Evolutionary conservation across 225 moss, liverwort and hornwort genomes (phyloP), one percentile per base, ranked within the genome.

Genomic region (Thuidium tamariscinum): DNA sequence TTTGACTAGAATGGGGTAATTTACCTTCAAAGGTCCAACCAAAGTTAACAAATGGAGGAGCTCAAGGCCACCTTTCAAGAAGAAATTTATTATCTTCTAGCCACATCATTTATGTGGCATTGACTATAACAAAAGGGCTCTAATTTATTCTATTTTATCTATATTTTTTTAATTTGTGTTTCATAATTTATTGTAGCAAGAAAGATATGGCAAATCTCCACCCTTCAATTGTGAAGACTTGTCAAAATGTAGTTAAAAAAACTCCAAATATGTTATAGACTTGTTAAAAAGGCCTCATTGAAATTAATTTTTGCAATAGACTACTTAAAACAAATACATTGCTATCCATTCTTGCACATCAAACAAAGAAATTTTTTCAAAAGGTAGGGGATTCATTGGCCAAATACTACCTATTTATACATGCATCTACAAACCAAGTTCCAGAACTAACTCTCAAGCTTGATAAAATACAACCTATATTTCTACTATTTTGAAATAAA

Each of bases 261-360:
- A 1, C 5, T 44, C 1, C 22, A 44, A 44, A 5, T 29, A 41
- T 44, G 0, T 0, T 29, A 10, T 6, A 44, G 1, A 14, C 5
- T 29, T 17, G 10, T 26, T 0, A 0, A 1, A 26, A 10, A 27
- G 4, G 3, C 9, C 17, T 46, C 10, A 17, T 18, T 18, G 18
- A 72, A 4, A 2, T 29, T 1, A 0, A 0, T 46, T 72, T 3
- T 18, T 29, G 1, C 1, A 3, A 46, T 6, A 5, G 9, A 10
- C 46, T 2, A 7, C 0, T 6, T 6, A 29, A 44, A 46, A 44
- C 5, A 71, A 44, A 72, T 10, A 10, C 5, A 1, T 10, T 18
- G 4, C 3, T 72, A 0, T 0, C 11, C 2, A 3, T 1, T 2
- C 9, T 30, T 29, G 4, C 4, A 46, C 0, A 0, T 0, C 14